These are phyloP conservation scores for Heimioporus sp. DNA, from an alignment of 768 basidiomycete genomes.

Conservation along the genomic window DNA sequence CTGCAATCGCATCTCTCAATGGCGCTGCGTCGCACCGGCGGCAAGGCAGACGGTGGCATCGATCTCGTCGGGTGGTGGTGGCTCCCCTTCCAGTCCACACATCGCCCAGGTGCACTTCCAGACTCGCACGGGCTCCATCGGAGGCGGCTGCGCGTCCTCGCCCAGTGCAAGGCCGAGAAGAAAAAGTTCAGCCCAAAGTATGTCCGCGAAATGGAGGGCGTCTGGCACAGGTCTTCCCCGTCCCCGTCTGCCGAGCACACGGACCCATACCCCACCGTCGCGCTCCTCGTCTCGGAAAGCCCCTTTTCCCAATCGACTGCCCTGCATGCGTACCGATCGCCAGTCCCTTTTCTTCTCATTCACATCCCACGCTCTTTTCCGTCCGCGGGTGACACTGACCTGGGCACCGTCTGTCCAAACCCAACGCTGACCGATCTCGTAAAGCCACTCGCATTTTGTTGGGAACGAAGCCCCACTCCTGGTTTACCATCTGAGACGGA, in stretches of 20 bases:
- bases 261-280: conserved; percentile 40
- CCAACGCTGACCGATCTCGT: conserved; percentile 20
- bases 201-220: conserved; percentile 91
- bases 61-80: conserved; percentile 95
- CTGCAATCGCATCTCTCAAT: conserved; percentile 71
- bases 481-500: background rate
- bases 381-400: background rate
- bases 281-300: conserved; percentile 77
- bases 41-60: conserved; percentile 86
- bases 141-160: conserved; percentile 70
- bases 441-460: conserved; percentile 18
- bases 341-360: conserved; percentile 75
- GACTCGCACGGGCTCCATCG: conserved; percentile 27
- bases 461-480: conserved; percentile 17
- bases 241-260: background rate
- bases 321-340: conserved; percentile 68
- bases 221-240: conserved; percentile 41
- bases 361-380: conserved; percentile 56
- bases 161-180: conserved; percentile 91
- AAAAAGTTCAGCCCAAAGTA: conserved; percentile 76
- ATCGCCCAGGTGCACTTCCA: conserved; percentile 7
- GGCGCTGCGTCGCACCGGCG: conserved; percentile 76
- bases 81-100: conserved; percentile 46
- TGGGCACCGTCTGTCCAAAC: conserved; percentile 20
- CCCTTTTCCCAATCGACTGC: conserved; percentile 72